Conservation (phyloP, 2,329 filamentous ascomycete species). For the Fusarium hainanense region DNA sequence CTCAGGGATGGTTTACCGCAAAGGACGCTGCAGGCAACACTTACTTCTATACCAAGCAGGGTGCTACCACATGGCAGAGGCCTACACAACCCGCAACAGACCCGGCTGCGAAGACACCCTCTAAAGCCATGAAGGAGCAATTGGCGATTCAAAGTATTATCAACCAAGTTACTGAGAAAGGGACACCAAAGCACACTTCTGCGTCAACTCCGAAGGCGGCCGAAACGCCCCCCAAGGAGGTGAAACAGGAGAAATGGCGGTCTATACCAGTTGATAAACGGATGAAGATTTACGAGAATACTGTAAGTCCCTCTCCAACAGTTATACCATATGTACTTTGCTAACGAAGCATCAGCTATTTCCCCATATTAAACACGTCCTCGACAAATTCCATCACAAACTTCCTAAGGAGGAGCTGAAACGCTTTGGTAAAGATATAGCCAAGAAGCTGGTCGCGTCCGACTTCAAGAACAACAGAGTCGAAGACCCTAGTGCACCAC, state of each 20-base stretch:
- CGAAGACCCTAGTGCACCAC: slow-evolving; percentile 75
- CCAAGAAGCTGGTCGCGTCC: slow-evolving; percentile 89
- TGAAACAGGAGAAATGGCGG: slow-evolving; percentile 77
- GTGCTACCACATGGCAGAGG: slow-evolving; percentile 82
- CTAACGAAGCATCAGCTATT: slow-evolving; percentile 69
- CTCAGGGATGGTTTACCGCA: slow-evolving; percentile 86
- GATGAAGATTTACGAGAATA: slow-evolving; percentile 95
- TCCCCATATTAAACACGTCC: slow-evolving; percentile 84
- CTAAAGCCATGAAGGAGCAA: slow-evolving; percentile 71
- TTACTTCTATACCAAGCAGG: slow-evolving; percentile 87
- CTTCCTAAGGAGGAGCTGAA: slow-evolving; percentile 83
- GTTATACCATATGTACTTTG: no score
- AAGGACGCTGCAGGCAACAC: slow-evolving; percentile 75
- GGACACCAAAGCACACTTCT: slow-evolving; percentile 61
- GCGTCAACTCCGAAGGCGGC: slow-evolving; percentile 74
- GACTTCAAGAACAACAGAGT: slow-evolving; percentile 94
- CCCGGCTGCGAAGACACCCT: slow-evolving; percentile 71
- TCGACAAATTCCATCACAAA: slow-evolving; percentile 88
- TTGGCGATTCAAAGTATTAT: slow-evolving; percentile 86
- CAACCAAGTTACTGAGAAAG: slow-evolving; percentile 81
- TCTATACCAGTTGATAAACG: slow-evolving; percentile 81
- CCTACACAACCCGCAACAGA: slow-evolving; percentile 78
- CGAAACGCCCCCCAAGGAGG: slow-evolving; percentile 65
- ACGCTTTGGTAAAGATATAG: slow-evolving; percentile 72
- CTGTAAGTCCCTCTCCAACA: slow-evolving; percentile 66